Conservation (phyloP, 2,329 filamentous ascomycete species). For the Zymoseptoria tritici region DNA sequence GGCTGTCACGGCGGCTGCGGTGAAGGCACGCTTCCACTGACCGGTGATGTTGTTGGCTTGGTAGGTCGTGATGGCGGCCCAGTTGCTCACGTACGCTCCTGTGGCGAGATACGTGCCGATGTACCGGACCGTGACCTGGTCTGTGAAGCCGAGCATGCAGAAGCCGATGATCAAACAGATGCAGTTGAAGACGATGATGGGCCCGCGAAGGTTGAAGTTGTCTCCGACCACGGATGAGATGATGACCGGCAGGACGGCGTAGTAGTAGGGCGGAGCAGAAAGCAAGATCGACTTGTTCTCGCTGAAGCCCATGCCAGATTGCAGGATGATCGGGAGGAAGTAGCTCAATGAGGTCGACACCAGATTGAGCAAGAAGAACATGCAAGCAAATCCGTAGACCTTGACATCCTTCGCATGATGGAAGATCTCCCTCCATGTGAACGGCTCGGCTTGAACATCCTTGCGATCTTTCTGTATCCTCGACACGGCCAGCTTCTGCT, state of each 20-base stretch:
- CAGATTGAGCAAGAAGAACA: slow-evolving; percentile 61
- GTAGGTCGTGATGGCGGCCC: slow-evolving; percentile 59
- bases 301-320: slow-evolving; percentile 39
- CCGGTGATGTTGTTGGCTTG: slow-evolving; percentile 55
- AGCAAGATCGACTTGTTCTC: slow-evolving; percentile 48
- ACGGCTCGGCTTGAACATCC: slow-evolving; percentile 51
- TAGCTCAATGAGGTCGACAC: slow-evolving; percentile 59
- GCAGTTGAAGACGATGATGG: slow-evolving; percentile 59
- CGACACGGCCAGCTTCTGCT: slow-evolving; percentile 49
- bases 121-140: slow-evolving; percentile 55
- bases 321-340: slow-evolving; percentile 49
- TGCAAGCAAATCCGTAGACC: slow-evolving; percentile 55
- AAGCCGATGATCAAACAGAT: slow-evolving; percentile 56
- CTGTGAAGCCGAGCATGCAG: slow-evolving; percentile 56
- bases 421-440: slow-evolving; percentile 49
- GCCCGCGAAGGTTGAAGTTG: slow-evolving; percentile 51
- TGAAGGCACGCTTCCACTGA: slow-evolving; percentile 59
- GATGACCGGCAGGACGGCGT: slow-evolving; percentile 56
- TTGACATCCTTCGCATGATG: slow-evolving; percentile 53
- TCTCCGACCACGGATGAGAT: slow-evolving; percentile 58
- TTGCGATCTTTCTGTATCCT: slow-evolving; percentile 56
- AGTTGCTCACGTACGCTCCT: slow-evolving; percentile 61
- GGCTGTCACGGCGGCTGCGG: slow-evolving; percentile 53
- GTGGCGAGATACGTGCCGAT: slow-evolving; percentile 59
- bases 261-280: slow-evolving; percentile 61